Evolutionary conservation across 208 protist genomes (phyloP).

Genomic region (Wallacemonas sp.): DNA sequence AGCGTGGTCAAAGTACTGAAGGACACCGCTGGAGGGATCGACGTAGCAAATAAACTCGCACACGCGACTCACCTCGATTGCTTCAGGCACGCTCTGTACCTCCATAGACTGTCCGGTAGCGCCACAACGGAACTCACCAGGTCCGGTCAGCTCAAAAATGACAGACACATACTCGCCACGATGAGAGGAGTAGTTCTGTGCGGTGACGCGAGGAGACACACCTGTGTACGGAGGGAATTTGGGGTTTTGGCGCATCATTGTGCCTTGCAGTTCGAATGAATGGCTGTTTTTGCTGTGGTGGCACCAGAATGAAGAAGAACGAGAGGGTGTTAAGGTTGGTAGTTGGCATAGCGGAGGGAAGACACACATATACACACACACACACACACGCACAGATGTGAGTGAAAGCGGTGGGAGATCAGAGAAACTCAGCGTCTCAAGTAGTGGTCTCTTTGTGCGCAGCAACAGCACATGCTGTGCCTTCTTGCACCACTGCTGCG

Average conservation of each 20-base stretch:
- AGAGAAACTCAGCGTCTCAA: too few species aligned
- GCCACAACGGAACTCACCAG: conserved; percentile 68
- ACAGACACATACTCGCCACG: conserved; percentile 88
- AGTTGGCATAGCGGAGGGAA: too few species aligned
- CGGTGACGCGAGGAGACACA: conserved; percentile 82
- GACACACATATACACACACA: too few species aligned
- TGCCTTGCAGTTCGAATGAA: too few species aligned
- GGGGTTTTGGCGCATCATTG: conserved; percentile 12
- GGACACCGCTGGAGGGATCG: conserved; percentile 61
- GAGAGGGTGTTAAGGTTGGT: too few species aligned
- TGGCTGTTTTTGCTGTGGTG: too few species aligned
- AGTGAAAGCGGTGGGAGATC: too few species aligned
- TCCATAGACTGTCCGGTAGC: conserved; percentile 58
- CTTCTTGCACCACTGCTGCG: too few species aligned
- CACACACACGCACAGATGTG: too few species aligned
- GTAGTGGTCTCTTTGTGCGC: too few species aligned
- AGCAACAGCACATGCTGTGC: too few species aligned
- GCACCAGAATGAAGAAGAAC: conserved; percentile 9
- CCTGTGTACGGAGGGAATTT: conserved; percentile 77
- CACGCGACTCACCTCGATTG: conserved; percentile 79
- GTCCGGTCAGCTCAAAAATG: conserved; percentile 73
- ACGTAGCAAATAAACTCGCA: conserved; percentile 92
- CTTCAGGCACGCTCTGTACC: conserved; percentile 62
- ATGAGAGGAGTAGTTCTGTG: conserved; percentile 54
- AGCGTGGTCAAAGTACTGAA: conserved; percentile 82